phyloP scores from a whole-genome alignment of 2,329 filamentous ascomycete genomes.

The Orbilia javanica region DNA sequence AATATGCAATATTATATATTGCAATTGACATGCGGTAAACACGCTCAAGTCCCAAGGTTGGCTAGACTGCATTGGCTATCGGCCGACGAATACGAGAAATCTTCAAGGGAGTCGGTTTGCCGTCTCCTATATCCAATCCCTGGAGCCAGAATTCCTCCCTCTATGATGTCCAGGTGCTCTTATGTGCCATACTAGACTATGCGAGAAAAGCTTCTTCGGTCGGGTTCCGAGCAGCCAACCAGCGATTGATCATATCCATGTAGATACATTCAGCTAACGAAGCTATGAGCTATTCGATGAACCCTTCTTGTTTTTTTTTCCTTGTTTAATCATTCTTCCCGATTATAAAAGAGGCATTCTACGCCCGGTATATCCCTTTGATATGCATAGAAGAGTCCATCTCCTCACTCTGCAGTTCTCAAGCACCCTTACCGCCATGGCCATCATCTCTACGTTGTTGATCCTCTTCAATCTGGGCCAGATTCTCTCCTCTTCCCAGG shows the following conservation, averaged over 20 bases:
- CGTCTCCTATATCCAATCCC: background rate
- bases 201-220: background rate
- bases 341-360: conserved; percentile 3
- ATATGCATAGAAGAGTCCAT: conserved; percentile 1
- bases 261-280: too few species aligned
- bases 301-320: too few species aligned
- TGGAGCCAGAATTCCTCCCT: background rate
- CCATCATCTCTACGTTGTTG: background rate
- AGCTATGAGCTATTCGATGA: background rate
- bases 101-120: background rate
- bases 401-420: background rate
- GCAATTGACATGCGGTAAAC: too few species aligned
- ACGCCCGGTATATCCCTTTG: background rate
- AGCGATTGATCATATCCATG: background rate
- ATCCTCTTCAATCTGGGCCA: background rate
- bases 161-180: background rate
- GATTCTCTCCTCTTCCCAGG: background rate
- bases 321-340: too few species aligned
- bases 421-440: background rate
- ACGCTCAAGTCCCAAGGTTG: too few species aligned
- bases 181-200: too few species aligned
- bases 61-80: background rate
- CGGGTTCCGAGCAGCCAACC: background rate
- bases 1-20: too few species aligned
- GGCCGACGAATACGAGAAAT: conserved; percentile 17